These are phyloP conservation scores for Omphalotus olearius DNA, from an alignment of 1,284 basidiomycete genomes.

Conservation along the genomic window DNA sequence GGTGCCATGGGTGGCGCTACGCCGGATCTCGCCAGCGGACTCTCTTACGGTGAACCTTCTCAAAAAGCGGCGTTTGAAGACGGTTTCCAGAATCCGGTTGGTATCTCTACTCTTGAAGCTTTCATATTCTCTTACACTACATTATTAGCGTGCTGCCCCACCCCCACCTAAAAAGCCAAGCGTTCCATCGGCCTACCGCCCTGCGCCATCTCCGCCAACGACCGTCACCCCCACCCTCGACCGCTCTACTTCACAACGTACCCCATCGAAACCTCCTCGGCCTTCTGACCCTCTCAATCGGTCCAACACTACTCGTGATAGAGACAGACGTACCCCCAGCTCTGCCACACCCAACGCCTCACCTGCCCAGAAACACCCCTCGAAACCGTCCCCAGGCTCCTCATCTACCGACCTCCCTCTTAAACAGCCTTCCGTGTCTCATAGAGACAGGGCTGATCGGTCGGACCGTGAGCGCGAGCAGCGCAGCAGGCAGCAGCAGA, in stretches of 20 bases:
- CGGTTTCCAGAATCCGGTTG: slow-evolving; percentile 47
- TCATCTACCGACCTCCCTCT: slow-evolving; percentile 51
- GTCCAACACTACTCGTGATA: slow-evolving; percentile 63
- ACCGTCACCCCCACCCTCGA: slow-evolving; percentile 59
- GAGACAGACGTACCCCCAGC: slow-evolving; percentile 26
- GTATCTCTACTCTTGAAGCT: slow-evolving; percentile 20
- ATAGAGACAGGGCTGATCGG: slow-evolving; percentile 8
- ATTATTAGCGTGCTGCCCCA: slow-evolving; percentile 25
- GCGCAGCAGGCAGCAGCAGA: slow-evolving; percentile 38
- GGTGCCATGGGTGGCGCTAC: slow-evolving; percentile 39
- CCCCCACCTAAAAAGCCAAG: slow-evolving; percentile 48
- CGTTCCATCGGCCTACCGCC: slow-evolving; percentile 53
- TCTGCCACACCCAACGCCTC: slow-evolving; percentile 24
- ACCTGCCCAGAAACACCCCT: slow-evolving; percentile 22
- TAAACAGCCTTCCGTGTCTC: slow-evolving; percentile 29
- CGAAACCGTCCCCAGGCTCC: slow-evolving; percentile 47
- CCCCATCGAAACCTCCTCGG: slow-evolving; percentile 49
- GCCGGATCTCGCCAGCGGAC: slow-evolving; percentile 8
- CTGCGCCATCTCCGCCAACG: slow-evolving; percentile 63
- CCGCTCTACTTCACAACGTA: slow-evolving; percentile 73
- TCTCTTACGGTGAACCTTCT: background rate
- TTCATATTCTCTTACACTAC: slow-evolving; percentile 6
- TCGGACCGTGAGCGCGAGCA: slow-evolving; percentile 27
- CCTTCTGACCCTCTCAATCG: slow-evolving; percentile 51
- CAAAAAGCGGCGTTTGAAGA: slow-evolving; percentile 8